A percentile compares a stretch with the other conserved stretches of the same genome.
Evolutionary conservation across 352 stramenopile species (phyloP).

Genomic region (Aphanomyces cochlioides): DNA sequence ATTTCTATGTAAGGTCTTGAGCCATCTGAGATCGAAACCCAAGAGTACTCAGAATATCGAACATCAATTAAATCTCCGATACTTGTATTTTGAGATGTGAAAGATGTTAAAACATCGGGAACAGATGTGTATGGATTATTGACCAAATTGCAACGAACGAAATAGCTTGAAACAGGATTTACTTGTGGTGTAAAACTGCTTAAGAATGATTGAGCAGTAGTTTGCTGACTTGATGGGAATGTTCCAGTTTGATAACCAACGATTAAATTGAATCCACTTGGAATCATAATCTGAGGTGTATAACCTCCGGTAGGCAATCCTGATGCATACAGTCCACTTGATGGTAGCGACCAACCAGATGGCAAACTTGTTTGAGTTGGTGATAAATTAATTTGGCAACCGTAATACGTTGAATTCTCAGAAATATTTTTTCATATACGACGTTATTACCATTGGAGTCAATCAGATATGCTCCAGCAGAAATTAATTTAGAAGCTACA

Average conservation of each 20-base stretch:
- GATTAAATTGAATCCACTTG: background rate
- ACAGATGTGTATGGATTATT: background rate
- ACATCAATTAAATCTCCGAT: constrained; percentile 9
- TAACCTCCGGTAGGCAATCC: constrained; percentile 27
- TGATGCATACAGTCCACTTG: constrained; percentile 31
- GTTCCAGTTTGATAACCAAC: background rate
- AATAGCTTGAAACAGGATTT: background rate
- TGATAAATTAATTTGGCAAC: constrained; percentile 28
- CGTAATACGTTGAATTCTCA: constrained; percentile 33
- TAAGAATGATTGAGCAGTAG: background rate
- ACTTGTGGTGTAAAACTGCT: background rate
- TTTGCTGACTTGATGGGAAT: background rate
- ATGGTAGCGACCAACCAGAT: constrained; percentile 29
- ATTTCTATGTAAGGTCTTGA: constrained; percentile 1
- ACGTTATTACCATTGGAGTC: constrained; percentile 29
- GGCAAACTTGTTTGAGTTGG: constrained; percentile 27
- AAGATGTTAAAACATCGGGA: background rate
- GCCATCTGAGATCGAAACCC: background rate
- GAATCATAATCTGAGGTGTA: background rate
- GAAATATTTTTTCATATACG: constrained; percentile 31
- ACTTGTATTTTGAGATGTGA: background rate
- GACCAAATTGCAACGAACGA: constrained; percentile 3
- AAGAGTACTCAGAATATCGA: background rate
- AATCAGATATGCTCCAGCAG: constrained; percentile 35
- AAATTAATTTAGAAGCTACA: constrained; percentile 29